Conservation (phyloP, 2,329 filamentous ascomycete species). For the Scedosporium boydii region DNA sequence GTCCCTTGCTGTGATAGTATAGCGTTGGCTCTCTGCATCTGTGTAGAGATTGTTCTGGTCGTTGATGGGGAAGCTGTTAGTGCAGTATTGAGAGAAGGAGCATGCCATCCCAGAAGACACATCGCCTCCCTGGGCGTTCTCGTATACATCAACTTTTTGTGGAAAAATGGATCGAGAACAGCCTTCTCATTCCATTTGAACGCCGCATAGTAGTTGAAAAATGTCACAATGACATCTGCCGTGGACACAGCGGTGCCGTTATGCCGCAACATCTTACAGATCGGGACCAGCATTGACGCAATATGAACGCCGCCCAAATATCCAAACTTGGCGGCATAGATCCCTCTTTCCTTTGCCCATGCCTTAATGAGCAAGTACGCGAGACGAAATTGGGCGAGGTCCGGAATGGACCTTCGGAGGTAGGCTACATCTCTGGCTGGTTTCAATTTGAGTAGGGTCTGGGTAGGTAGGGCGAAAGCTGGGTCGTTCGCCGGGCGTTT, state of each 20-base stretch:
- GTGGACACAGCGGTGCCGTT: conserved; percentile 28
- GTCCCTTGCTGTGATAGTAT: conserved; percentile 25
- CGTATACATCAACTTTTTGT: conserved; percentile 39
- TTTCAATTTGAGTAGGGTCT: conserved; percentile 53
- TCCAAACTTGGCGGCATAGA: conserved; percentile 57
- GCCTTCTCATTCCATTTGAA: conserved; percentile 49
- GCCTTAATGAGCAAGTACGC: conserved; percentile 51
- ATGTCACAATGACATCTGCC: conserved; percentile 44
- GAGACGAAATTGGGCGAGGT: conserved; percentile 45
- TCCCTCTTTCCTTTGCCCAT: conserved; percentile 52
- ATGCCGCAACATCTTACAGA: conserved; percentile 45
- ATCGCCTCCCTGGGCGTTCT: conserved; percentile 50
- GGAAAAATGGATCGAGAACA: conserved; percentile 53
- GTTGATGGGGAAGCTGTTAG: conserved; percentile 43
- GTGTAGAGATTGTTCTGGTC: conserved; percentile 37
- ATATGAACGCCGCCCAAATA: conserved; percentile 58
- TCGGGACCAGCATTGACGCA: conserved; percentile 47
- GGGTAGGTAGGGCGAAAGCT: conserved; percentile 44
- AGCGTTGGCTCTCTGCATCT: conserved; percentile 36
- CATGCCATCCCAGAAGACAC: conserved; percentile 53
- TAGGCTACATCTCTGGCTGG: conserved; percentile 53
- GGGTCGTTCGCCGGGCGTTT: conserved; percentile 39
- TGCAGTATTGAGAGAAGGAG: conserved; percentile 51
- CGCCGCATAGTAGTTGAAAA: conserved; percentile 52
- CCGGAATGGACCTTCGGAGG: conserved; percentile 49